A percentile compares a stretch with the other conserved stretches of the same genome.
Conservation (phyloP, 1,139 yeast genomes). For the Ashbya aceris region DNA sequence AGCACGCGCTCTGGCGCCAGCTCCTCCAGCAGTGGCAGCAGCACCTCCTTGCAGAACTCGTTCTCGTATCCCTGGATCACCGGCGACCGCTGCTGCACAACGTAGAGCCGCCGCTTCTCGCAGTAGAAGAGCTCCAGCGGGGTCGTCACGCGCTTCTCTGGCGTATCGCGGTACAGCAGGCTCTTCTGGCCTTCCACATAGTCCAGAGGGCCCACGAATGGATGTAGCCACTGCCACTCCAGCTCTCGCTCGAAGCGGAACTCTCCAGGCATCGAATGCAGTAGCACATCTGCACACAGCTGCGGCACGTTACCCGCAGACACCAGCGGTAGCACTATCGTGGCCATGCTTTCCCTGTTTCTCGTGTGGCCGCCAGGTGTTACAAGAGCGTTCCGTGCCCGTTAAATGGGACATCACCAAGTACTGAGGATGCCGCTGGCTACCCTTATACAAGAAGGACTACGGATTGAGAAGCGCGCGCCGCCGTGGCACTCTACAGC, state of each 20-base stretch:
- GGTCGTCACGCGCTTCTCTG: constrained; percentile 34
- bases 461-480: no score
- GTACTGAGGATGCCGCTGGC: no score
- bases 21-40: constrained; percentile 41
- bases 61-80: constrained; percentile 54
- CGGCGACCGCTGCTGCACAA: constrained; percentile 81
- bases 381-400: no score
- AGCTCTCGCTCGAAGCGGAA: constrained; percentile 46
- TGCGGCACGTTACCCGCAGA: constrained; percentile 91
- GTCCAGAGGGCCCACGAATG: constrained; percentile 79
- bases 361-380: no score
- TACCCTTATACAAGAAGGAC: no score
- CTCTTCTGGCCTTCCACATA: constrained; percentile 28
- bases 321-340: constrained; percentile 62
- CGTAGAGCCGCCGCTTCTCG: constrained; percentile 35
- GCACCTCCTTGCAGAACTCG: constrained; percentile 44
- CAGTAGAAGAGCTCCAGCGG: constrained; percentile 53
- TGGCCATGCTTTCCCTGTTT: constrained; percentile 8
- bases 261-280: constrained; percentile 44
- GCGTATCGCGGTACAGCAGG: constrained; percentile 11
- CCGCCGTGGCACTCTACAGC: no score
- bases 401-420: no score
- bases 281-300: constrained; percentile 60
- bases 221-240: constrained; percentile 57
- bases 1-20: constrained; percentile 40